Base-by-base conservation (phyloP, 1,139 yeast species). In the Hemisphaericaspora xylanilytica region DNA sequence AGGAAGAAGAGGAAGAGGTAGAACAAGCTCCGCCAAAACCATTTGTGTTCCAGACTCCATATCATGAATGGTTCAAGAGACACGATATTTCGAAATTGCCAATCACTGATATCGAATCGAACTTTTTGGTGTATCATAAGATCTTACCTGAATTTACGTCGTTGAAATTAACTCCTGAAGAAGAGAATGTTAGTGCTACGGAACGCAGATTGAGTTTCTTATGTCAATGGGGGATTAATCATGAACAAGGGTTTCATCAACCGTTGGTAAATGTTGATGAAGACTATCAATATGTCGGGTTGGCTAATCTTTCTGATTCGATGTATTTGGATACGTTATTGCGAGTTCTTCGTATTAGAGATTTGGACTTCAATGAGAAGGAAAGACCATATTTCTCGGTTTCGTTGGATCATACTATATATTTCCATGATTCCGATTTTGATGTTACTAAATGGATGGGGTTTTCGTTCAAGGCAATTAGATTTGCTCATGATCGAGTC, bases 351-450 rank as follows among this genome's bases (percentile, higher is more conserved):
- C 49, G 70, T 12, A 39, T 64, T 13, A 51, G 52, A 10, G 49
- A 45, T 24, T 43, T 57, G 10, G 52, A 60, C 28, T 46, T 61
- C 28, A 37, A 40, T 15, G 47, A 53, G 60, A 72, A 57, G 21
- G 47, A 52, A 20, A 63, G 56, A 33, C 63, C 58, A 33, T 66
- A 64, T 47, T 48, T 52, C 36, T 75, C 81, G 32, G 83, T 81
- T 8, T 78, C 85, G 12, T 60, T 85, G 48, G 90, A 83, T 51
- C 89, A 84, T 53, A 63, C 79, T 0, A 72, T 85, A 15, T 82
- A 82, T 56, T 82, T 85, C 63, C 89, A 83, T 50, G 75, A 71
- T 47, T 67, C 66, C 32, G 79, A 74, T 42, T 67, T 78, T 43
- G 73, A 72, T 42, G 67, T 72, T 3, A 70, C 75, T 35, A 65